These are phyloP conservation scores for Voacanga thouarsii DNA, from an alignment of 257 asterid species.

Conservation along the genomic window DNA sequence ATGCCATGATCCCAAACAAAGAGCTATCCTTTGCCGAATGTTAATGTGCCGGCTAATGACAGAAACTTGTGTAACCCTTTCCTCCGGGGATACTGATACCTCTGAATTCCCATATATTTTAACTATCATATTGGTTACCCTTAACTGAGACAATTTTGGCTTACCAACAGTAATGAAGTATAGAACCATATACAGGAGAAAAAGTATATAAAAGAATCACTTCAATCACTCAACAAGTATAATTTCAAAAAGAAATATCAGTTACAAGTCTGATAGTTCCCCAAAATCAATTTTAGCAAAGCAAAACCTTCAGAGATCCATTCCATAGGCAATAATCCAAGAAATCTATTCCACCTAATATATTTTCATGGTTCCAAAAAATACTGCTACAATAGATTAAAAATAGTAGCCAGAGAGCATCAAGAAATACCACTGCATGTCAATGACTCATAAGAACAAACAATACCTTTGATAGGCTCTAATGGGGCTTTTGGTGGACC, in stretches of 20 bases:
- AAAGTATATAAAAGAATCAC: not conserved
- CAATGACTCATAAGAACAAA: not conserved
- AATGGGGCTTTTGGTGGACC: slow-evolving; percentile 41
- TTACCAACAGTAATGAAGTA: not conserved
- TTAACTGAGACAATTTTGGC: not conserved
- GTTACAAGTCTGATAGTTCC: not conserved
- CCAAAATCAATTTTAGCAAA: not conserved
- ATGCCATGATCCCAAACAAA: not conserved
- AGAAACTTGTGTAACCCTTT: not conserved
- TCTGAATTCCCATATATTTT: not conserved
- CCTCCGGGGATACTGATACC: not conserved
- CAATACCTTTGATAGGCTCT: slow-evolving; percentile 71
- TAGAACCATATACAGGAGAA: not conserved
- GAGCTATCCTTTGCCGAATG: not conserved
- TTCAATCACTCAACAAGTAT: not conserved
- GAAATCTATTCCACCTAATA: not conserved
- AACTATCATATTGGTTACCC: not conserved
- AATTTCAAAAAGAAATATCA: not conserved
- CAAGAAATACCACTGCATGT: not conserved
- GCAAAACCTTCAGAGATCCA: not conserved
- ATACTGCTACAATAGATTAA: not conserved
- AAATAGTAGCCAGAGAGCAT: not conserved
- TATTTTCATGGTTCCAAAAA: not conserved
- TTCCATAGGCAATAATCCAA: not conserved
- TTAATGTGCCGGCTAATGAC: not conserved